Conservation (phyloP, 495 filamentous ascomycete species). For the Aspergillus saccharolyticus region DNA sequence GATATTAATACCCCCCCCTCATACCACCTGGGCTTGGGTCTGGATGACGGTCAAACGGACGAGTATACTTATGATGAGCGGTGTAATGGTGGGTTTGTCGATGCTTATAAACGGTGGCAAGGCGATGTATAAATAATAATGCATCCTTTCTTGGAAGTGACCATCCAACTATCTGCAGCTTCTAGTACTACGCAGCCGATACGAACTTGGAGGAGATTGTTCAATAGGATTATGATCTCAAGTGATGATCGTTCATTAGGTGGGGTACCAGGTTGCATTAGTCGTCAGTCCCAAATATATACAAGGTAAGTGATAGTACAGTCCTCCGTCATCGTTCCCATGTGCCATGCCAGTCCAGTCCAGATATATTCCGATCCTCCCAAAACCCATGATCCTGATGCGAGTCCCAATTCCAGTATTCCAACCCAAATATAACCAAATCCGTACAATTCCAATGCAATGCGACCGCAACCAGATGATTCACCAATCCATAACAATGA, state of each 20-base stretch:
- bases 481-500: not conserved
- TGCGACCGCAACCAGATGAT: not conserved
- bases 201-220: too few species aligned
- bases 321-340: conserved; percentile 3
- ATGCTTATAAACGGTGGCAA: conserved; percentile 21
- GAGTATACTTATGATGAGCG: conserved; percentile 1
- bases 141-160: not conserved
- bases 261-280: not conserved
- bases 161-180: too few species aligned
- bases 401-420: not conserved
- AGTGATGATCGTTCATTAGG: conserved; percentile 3
- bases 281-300: not conserved
- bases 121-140: not conserved
- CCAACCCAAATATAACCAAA: conserved; percentile 6
- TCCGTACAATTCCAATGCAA: not conserved
- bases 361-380: not conserved
- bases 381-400: not conserved
- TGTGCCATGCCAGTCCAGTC: conserved; percentile 2
- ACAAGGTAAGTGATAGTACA: conserved; percentile 4
- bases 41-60: not conserved
- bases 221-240: not conserved
- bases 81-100: conserved; percentile 8
- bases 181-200: too few species aligned
- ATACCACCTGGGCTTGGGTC: not conserved
- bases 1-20: conserved; percentile 36